These are phyloP conservation scores for Wickerhamiella domercqiae DNA, from an alignment of 805 yeast genomes.

Conservation along the genomic window DNA sequence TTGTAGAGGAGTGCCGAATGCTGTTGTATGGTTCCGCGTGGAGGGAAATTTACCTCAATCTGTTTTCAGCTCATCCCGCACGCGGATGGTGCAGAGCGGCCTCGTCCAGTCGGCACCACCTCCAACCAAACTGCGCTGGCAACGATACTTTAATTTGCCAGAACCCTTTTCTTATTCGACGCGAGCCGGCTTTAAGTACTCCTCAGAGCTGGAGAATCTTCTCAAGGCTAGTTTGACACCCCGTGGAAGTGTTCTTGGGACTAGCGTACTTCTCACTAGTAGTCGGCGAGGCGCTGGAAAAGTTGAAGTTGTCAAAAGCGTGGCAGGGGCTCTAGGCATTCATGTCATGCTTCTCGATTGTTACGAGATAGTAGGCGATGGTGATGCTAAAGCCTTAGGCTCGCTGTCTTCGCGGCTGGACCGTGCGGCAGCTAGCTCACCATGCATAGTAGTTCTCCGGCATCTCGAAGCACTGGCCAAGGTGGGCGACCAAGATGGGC, in stretches of 20 bases:
- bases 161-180: constrained; percentile 16
- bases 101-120: constrained; percentile 26
- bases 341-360: constrained; percentile 59
- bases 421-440: constrained; percentile 30
- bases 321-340: constrained; percentile 45
- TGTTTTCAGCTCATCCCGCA: constrained; percentile 49
- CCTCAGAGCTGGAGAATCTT: constrained; percentile 36
- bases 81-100: constrained; percentile 59
- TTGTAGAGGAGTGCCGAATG: constrained; percentile 32
- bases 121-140: constrained; percentile 28
- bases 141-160: constrained; percentile 32
- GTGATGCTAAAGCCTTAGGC: constrained; percentile 69
- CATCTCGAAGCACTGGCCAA: constrained; percentile 68
- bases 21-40: constrained; percentile 75
- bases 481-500: constrained; percentile 45
- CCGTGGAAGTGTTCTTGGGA: constrained; percentile 30
- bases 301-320: constrained; percentile 40
- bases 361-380: constrained; percentile 48
- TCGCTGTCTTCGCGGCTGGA: constrained; percentile 63
- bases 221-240: constrained; percentile 32
- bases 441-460: constrained; percentile 38
- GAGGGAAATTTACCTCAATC: constrained; percentile 21
- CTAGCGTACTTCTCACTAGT: constrained; percentile 55
- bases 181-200: constrained; percentile 33
- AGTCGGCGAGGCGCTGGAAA: constrained; percentile 69